These are phyloP conservation scores for Penicillium riverlandense DNA, from an alignment of 495 filamentous ascomycete species.

Conservation along the genomic window DNA sequence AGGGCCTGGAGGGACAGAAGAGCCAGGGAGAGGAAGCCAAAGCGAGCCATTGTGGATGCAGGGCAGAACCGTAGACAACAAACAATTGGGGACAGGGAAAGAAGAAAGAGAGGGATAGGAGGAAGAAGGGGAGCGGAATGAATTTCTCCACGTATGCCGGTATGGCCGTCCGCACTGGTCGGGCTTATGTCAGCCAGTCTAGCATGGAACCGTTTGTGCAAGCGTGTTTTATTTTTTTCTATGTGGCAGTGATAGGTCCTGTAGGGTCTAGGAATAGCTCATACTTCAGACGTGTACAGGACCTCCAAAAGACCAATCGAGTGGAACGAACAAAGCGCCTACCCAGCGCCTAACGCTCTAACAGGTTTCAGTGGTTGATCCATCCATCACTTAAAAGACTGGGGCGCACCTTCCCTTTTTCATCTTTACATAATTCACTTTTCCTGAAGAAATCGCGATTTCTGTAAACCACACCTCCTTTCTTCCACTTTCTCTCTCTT, in stretches of 20 bases:
- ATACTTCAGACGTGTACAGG: too few species aligned
- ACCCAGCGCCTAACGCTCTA: background rate
- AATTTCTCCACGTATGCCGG: conserved; percentile 14
- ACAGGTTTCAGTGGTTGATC: background rate
- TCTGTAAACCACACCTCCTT: background rate
- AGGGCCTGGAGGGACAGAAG: conserved; percentile 63
- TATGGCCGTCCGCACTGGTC: background rate
- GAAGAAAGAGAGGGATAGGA: conserved; percentile 8
- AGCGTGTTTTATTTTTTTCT: too few species aligned
- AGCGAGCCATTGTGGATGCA: conserved; percentile 58
- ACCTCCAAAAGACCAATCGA: too few species aligned
- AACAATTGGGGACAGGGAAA: conserved; percentile 5
- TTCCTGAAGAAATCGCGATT: too few species aligned
- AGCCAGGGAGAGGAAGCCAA: conserved; percentile 63
- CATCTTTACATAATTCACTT: too few species aligned
- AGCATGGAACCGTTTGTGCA: too few species aligned
- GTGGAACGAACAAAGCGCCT: too few species aligned
- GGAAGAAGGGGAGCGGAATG: conserved; percentile 4
- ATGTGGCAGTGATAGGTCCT: too few species aligned
- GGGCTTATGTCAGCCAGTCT: too few species aligned
- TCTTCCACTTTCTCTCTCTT: conserved; percentile 4
- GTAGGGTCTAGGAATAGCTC: too few species aligned
- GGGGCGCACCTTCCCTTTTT: background rate
- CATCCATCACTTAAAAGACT: conserved; percentile 1
- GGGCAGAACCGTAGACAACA: background rate